Conservation (phyloP, 139 green algal species). For the Trebouxia sp. region DNA sequence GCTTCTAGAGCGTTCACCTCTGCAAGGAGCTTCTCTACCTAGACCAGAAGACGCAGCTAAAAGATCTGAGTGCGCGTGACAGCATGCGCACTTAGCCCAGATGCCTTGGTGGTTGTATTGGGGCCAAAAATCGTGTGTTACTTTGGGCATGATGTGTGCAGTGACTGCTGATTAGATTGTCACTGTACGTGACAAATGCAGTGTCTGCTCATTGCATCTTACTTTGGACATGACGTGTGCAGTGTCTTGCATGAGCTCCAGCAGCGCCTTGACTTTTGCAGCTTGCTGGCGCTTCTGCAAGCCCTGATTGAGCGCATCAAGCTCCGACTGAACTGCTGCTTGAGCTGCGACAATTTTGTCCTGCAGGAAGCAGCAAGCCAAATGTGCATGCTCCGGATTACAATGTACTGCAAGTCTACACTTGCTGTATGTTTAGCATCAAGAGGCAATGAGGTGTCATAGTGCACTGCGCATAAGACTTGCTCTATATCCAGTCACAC, state of each 20-base stretch:
- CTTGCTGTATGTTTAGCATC: not conserved
- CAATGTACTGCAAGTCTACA: not conserved
- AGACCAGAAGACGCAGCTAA: not conserved
- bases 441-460: not conserved
- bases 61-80: no score
- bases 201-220: not conserved
- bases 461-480: not conserved
- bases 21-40: slow-evolving; percentile 92
- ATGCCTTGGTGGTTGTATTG: no score
- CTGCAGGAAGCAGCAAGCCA: not conserved
- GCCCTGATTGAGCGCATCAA: slow-evolving; percentile 65
- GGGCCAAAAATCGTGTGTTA: no score
- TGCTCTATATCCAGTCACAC: no score
- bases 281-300: slow-evolving; percentile 72
- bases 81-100: no score
- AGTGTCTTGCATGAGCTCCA: slow-evolving; percentile 89
- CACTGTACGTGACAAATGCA: not conserved
- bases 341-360: slow-evolving; percentile 43
- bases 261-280: slow-evolving; percentile 63
- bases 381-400: not conserved
- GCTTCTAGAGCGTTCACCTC: slow-evolving; percentile 56
- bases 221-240: slow-evolving; percentile 85
- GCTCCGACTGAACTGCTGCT: slow-evolving; percentile 52
- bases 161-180: not conserved
- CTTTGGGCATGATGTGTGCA: no score